These are phyloP conservation scores for Ceratobasidium sp. DNA, from an alignment of 1,284 basidiomycete genomes.

Conservation along the genomic window DNA sequence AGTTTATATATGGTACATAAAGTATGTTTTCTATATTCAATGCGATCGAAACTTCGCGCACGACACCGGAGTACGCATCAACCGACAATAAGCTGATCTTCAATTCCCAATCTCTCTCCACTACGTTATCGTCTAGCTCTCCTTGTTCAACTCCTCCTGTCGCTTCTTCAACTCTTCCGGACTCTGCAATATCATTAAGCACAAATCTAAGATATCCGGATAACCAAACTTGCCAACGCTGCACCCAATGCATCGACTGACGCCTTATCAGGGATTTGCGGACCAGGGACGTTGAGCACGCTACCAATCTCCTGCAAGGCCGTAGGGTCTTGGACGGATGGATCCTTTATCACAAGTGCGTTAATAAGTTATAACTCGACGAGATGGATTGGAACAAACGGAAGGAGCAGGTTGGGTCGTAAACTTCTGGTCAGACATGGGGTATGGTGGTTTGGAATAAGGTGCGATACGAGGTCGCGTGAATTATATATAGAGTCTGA, in stretches of 20 bases:
- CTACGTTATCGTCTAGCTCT: background rate
- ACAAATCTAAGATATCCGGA: background rate
- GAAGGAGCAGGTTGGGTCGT: slow-evolving; percentile 32
- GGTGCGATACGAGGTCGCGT: background rate
- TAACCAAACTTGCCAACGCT: slow-evolving; percentile 27
- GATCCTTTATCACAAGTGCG: slow-evolving; percentile 48
- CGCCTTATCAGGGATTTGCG: slow-evolving; percentile 58
- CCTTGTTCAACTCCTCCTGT: slow-evolving; percentile 20
- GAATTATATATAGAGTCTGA: background rate
- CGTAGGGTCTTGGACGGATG: slow-evolving; percentile 56
- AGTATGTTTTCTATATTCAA: too few species aligned
- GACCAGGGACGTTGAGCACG: slow-evolving; percentile 62
- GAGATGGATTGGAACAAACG: background rate
- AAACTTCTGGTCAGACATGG: slow-evolving; percentile 9
- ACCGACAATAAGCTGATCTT: too few species aligned
- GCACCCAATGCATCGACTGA: slow-evolving; percentile 17
- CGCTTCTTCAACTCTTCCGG: slow-evolving; percentile 27
- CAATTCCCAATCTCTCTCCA: too few species aligned
- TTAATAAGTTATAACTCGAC: too few species aligned
- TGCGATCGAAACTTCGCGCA: too few species aligned
- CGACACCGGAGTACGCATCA: too few species aligned
- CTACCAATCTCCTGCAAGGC: slow-evolving; percentile 54
- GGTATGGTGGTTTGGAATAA: background rate
- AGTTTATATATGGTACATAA: too few species aligned
- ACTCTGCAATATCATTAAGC: background rate